These are phyloP conservation scores for Triticum monococcum DNA, from an alignment of 176 grass and related monocot species.

Conservation along the genomic window DNA sequence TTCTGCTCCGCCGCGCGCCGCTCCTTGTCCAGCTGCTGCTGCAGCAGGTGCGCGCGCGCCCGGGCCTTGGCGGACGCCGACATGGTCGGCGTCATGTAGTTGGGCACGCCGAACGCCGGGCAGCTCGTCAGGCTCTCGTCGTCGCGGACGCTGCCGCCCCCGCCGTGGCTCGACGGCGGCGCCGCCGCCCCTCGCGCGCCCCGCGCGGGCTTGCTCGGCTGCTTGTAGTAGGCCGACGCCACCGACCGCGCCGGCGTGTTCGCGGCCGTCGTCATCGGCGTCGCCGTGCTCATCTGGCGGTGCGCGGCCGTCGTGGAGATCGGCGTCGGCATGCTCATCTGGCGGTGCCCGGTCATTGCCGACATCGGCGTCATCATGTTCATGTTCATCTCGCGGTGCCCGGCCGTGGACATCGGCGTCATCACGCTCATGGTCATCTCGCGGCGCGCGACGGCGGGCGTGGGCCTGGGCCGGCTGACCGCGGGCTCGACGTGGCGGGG, in stretches of 20 bases:
- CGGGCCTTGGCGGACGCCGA: slow-evolving; percentile 83
- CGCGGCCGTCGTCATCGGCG: slow-evolving; percentile 30
- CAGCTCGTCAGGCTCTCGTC: slow-evolving; percentile 94
- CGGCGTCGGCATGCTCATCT: not conserved
- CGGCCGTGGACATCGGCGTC: slow-evolving; percentile 11
- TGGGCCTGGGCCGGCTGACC: not conserved
- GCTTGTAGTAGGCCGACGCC: slow-evolving; percentile 34
- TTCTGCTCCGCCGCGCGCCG: slow-evolving; percentile 51
- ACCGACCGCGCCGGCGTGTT: slow-evolving; percentile 48
- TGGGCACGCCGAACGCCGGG: slow-evolving; percentile 67
- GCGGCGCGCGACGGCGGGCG: not conserved
- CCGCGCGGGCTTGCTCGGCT: slow-evolving; percentile 4
- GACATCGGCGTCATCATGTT: not conserved
- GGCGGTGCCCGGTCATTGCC: slow-evolving; percentile 11
- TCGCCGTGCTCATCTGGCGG: not conserved
- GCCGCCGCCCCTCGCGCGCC: not conserved
- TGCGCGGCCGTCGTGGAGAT: slow-evolving; percentile 4
- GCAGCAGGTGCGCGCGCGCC: slow-evolving; percentile 28
- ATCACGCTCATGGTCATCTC: not conserved
- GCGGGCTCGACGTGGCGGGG: not conserved
- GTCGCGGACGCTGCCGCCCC: slow-evolving; percentile 45
- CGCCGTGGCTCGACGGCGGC: slow-evolving; percentile 2
- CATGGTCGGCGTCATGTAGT: slow-evolving; percentile 91
- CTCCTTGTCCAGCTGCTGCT: slow-evolving; percentile 27
- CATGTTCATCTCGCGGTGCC: not conserved